A percentile compares a stretch with the other conserved stretches of the same genome.
phyloP scores from a whole-genome alignment of 176 grass and related monocot species.

The Pontederia crassipes region DNA sequence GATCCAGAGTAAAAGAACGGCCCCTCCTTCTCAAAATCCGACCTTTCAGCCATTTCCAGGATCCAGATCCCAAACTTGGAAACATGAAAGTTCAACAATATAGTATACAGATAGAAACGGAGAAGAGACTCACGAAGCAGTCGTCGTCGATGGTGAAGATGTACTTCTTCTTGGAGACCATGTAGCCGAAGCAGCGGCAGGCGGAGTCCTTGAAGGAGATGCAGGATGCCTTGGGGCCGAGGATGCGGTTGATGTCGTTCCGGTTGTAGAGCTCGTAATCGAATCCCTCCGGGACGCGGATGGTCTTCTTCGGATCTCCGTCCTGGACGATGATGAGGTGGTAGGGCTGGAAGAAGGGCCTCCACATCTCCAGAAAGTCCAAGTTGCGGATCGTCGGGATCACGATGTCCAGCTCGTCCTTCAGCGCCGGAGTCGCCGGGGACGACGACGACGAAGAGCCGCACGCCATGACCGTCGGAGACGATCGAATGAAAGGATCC shows the following conservation, averaged over 20 bases:
- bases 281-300: slow-evolving; percentile 17
- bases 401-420: slow-evolving; percentile 36
- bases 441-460: too few species aligned
- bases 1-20: too few species aligned
- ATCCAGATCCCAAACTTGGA: not conserved
- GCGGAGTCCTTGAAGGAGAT: slow-evolving; percentile 98
- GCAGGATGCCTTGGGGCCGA: slow-evolving; percentile 77
- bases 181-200: slow-evolving; percentile 30
- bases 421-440: not conserved
- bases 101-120: not conserved
- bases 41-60: not conserved
- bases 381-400: slow-evolving; percentile 36
- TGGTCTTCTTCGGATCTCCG: too few species aligned
- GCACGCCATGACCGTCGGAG: too few species aligned
- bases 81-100: not conserved
- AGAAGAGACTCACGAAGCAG: slow-evolving; percentile 17
- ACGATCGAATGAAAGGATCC: too few species aligned
- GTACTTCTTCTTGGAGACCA: slow-evolving; percentile 26
- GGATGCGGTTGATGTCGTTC: slow-evolving; percentile 98
- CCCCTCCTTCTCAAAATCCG: not conserved
- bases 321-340: slow-evolving; percentile 43
- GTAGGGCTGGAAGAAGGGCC: slow-evolving; percentile 35
- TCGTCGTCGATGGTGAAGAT: slow-evolving; percentile 24
- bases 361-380: slow-evolving; percentile 33
- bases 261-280: slow-evolving; percentile 99